A percentile compares a stretch with the other conserved stretches of the same genome.
These are phyloP conservation scores for Cordyceps tenuipes DNA, from an alignment of 2,329 filamentous ascomycete genomes.

Conservation along the genomic window DNA sequence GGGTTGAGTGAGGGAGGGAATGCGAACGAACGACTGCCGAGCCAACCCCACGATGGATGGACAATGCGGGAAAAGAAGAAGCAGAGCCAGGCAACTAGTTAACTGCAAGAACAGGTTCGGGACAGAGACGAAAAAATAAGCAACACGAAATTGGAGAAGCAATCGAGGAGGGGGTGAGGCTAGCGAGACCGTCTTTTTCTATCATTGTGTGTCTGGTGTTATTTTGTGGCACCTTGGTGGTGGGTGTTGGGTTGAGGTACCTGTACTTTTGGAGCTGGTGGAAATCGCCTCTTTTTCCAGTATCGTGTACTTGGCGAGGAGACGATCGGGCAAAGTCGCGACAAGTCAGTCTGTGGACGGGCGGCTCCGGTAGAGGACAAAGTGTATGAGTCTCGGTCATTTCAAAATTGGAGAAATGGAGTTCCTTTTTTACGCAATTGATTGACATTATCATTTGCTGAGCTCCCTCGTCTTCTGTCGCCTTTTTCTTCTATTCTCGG, in stretches of 20 bases:
- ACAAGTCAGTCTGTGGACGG: not conserved
- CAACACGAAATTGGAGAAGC: not conserved
- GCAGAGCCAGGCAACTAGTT: not conserved
- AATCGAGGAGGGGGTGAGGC: not conserved
- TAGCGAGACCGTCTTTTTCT: not conserved
- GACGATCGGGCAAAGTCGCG: slow-evolving; percentile 6
- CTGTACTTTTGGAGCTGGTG: not conserved
- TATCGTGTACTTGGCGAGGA: not conserved
- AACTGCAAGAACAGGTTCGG: not conserved
- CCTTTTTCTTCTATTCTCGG: not conserved
- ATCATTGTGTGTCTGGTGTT: not conserved
- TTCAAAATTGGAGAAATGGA: slow-evolving; percentile 4
- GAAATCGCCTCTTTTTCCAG: not conserved
- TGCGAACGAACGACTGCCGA: not conserved
- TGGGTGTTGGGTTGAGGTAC: not conserved
- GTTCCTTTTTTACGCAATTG: not conserved
- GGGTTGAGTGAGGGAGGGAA: not conserved
- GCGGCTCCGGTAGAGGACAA: slow-evolving; percentile 7
- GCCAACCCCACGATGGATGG: not conserved
- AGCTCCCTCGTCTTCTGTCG: too few species aligned
- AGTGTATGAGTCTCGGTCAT: not conserved
- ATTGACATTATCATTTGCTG: not conserved
- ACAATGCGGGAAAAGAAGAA: not conserved
- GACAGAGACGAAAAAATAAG: not conserved
- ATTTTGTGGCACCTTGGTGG: not conserved